These are phyloP conservation scores for Metschnikowia aberdeeniae DNA, from an alignment of 805 yeast genomes.

Conservation along the genomic window DNA sequence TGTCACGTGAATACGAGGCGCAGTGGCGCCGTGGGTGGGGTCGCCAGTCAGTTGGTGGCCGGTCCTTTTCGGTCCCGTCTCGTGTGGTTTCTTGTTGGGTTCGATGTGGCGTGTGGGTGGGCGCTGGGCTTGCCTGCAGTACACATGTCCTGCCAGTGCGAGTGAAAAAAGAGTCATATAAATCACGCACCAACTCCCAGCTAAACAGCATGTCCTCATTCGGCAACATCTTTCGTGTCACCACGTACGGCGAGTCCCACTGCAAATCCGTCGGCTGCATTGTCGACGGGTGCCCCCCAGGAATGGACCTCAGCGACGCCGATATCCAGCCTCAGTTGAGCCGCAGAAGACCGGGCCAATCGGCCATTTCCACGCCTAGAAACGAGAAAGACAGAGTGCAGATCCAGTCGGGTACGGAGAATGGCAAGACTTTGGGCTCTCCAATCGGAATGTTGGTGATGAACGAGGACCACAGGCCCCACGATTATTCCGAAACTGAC, in stretches of 20 bases:
- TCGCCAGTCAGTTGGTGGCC: no score
- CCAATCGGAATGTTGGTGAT: conserved; percentile 91
- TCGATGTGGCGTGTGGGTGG: no score
- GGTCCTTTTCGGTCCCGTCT: no score
- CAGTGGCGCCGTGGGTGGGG: no score
- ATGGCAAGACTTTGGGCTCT: conserved; percentile 86
- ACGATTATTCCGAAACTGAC: conserved; percentile 94
- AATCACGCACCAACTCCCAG: background rate
- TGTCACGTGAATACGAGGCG: no score
- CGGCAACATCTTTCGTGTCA: conserved; percentile 53
- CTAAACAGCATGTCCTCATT: conserved; percentile 34
- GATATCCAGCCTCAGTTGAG: conserved; percentile 95
- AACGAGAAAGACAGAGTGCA: conserved; percentile 90
- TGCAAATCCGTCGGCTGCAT: conserved; percentile 97
- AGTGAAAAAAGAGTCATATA: background rate
- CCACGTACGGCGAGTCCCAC: conserved; percentile 98
- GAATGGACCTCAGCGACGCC: conserved; percentile 73
- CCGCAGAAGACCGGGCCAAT: conserved; percentile 97
- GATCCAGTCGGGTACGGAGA: conserved; percentile 93
- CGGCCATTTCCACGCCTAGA: conserved; percentile 88
- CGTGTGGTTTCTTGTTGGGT: no score
- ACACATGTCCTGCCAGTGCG: background rate
- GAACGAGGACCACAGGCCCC: conserved; percentile 95
- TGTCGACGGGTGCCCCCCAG: conserved; percentile 98
- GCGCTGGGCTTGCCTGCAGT: background rate